These are phyloP conservation scores for Sporothrix luriei DNA, from an alignment of 2,329 filamentous ascomycete species.

Conservation along the genomic window DNA sequence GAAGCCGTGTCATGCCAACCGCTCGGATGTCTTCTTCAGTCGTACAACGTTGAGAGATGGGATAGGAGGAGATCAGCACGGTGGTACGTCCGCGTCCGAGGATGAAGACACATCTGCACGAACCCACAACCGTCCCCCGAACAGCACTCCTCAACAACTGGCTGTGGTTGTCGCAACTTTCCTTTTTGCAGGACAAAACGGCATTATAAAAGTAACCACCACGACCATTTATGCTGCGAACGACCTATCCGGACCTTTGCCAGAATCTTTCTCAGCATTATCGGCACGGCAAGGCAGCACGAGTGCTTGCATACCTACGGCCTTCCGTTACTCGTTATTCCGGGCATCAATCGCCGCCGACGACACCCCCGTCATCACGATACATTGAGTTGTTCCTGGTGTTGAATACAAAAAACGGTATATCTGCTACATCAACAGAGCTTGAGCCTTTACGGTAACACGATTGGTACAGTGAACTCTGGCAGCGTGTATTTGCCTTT, in stretches of 20 bases:
- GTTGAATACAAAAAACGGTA: conserved; percentile 1
- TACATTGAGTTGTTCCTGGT: conserved; percentile 9
- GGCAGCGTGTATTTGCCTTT: neutral
- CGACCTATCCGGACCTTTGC: neutral
- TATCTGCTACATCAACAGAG: conserved; percentile 15
- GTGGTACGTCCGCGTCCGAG: neutral
- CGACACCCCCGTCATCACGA: conserved; percentile 5
- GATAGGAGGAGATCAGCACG: neutral
- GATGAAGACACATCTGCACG: no score
- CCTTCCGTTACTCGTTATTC: neutral
- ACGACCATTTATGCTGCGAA: neutral
- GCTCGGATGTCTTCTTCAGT: no score
- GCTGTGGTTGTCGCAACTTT: neutral
- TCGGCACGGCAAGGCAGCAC: neutral
- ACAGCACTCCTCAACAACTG: neutral
- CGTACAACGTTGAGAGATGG: neutral
- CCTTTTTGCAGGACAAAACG: no score
- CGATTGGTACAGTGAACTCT: no score
- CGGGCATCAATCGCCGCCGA: neutral
- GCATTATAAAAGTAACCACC: no score
- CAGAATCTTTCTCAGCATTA: neutral
- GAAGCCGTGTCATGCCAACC: no score
- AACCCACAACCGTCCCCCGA: neutral
- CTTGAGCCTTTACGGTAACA: neutral
- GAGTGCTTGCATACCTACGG: neutral